phyloP scores from a whole-genome alignment of 257 asterid genomes.

The Marsdenia floribunda region DNA sequence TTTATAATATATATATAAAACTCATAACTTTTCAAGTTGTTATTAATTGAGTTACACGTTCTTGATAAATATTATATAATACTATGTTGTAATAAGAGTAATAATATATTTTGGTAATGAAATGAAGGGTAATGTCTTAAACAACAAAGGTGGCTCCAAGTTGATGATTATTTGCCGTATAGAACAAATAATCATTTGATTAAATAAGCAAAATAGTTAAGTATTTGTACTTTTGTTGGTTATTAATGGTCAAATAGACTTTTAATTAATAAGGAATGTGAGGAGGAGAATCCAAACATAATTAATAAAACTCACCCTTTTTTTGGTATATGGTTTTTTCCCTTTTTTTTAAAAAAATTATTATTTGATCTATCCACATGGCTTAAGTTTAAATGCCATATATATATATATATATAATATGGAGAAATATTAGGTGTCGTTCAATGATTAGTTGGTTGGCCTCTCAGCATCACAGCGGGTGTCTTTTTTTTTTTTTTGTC shows the following conservation, averaged over 20 bases:
- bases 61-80: too few relatives aligned
- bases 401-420: slow-evolving; percentile 6
- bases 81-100: too few relatives aligned
- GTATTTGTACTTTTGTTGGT: not conserved
- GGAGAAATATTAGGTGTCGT: slow-evolving; percentile 23
- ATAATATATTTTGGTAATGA: too few relatives aligned
- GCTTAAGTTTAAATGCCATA: slow-evolving; percentile 17
- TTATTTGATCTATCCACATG: slow-evolving; percentile 15
- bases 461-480: slow-evolving; percentile 13
- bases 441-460: slow-evolving; percentile 35
- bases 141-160: too few relatives aligned
- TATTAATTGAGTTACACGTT: too few relatives aligned
- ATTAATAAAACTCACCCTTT: slow-evolving; percentile 5
- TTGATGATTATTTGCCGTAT: slow-evolving; percentile 13
- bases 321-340: not conserved
- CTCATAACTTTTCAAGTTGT: too few relatives aligned
- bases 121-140: too few relatives aligned
- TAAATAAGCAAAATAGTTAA: slow-evolving; percentile 1
- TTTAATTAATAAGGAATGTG: not conserved
- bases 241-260: slow-evolving; percentile 16
- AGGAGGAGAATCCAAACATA: slow-evolving; percentile 11
- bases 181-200: slow-evolving; percentile 4
- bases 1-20: too few relatives aligned
- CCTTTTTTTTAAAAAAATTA: not conserved
- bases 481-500: too few relatives aligned